Conservation (phyloP, 2,329 filamentous ascomycete genomes). For the Calonectria montana region DNA sequence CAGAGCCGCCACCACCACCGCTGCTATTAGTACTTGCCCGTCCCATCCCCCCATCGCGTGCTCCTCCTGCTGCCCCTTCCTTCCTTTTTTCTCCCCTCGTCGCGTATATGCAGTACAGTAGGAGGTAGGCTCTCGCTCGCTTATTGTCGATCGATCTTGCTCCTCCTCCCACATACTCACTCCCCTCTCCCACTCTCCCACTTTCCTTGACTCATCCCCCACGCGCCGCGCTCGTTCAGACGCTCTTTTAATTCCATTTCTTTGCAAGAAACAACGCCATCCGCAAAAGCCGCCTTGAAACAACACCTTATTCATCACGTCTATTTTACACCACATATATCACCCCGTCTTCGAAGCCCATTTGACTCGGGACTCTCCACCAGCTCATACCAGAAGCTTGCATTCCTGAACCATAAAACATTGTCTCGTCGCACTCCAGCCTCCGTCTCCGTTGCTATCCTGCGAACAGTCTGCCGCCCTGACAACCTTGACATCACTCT, state of each 20-base stretch:
- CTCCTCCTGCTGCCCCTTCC: neutral
- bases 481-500: slow-evolving; percentile 10
- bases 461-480: neutral
- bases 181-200: neutral
- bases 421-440: slow-evolving; percentile 18
- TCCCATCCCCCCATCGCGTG: slow-evolving; percentile 16
- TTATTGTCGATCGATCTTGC: slow-evolving; percentile 7
- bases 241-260: slow-evolving; percentile 26
- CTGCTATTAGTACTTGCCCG: neutral
- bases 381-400: slow-evolving; percentile 27
- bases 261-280: slow-evolving; percentile 29
- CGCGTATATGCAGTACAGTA: neutral
- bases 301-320: neutral
- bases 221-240: slow-evolving; percentile 12
- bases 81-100: slow-evolving; percentile 25
- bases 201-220: slow-evolving; percentile 8
- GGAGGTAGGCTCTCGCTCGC: slow-evolving; percentile 10
- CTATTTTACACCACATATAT: neutral
- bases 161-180: neutral
- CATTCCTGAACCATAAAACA: slow-evolving; percentile 32
- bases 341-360: neutral
- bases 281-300: neutral
- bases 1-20: neutral
- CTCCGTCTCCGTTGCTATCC: slow-evolving; percentile 9
- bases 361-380: slow-evolving; percentile 28